phyloP scores from a whole-genome alignment of 2,329 filamentous ascomycete species.

The Alternaria solani region DNA sequence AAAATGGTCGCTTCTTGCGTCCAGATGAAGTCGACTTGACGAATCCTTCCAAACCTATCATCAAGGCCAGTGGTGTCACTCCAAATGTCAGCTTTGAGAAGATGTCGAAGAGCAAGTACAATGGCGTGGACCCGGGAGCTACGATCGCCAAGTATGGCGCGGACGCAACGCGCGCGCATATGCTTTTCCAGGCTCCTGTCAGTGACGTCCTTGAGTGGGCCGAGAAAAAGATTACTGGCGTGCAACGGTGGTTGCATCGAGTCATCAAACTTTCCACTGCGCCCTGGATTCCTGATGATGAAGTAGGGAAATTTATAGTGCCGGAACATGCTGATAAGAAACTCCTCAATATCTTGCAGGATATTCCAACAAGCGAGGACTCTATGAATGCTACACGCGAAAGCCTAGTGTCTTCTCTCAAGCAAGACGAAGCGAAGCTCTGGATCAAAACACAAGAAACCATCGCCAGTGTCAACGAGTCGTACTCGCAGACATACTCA shows the following conservation, averaged over 20 bases:
- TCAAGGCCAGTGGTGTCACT: slow-evolving; percentile 66
- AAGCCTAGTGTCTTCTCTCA: slow-evolving; percentile 20
- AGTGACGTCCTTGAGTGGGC: slow-evolving; percentile 89
- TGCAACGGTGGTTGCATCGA: slow-evolving; percentile 80
- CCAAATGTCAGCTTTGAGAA: slow-evolving; percentile 80
- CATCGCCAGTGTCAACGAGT: slow-evolving; percentile 71
- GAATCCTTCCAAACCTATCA: slow-evolving; percentile 63
- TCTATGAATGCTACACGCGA: slow-evolving; percentile 1
- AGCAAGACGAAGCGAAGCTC: slow-evolving; percentile 54
- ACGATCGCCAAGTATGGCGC: slow-evolving; percentile 80
- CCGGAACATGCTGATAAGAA: slow-evolving; percentile 36
- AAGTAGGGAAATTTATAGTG: slow-evolving; percentile 29
- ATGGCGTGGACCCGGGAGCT: slow-evolving; percentile 81
- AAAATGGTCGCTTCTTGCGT: slow-evolving; percentile 77
- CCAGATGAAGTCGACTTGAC: slow-evolving; percentile 76
- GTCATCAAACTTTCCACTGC: slow-evolving; percentile 64
- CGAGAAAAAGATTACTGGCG: slow-evolving; percentile 79
- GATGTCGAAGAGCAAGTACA: slow-evolving; percentile 95
- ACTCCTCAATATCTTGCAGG: slow-evolving; percentile 29
- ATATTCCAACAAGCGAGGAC: slow-evolving; percentile 15
- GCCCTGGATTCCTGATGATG: slow-evolving; percentile 31
- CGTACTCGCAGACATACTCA: slow-evolving; percentile 75
- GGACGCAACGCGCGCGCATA: slow-evolving; percentile 84
- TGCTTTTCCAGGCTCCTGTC: slow-evolving; percentile 88
- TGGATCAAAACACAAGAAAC: slow-evolving; percentile 74